A percentile compares a stretch with the other conserved stretches of the same genome.
These are phyloP conservation scores for Diaporthe nobilis DNA, from an alignment of 2,329 filamentous ascomycete species.

Conservation along the genomic window DNA sequence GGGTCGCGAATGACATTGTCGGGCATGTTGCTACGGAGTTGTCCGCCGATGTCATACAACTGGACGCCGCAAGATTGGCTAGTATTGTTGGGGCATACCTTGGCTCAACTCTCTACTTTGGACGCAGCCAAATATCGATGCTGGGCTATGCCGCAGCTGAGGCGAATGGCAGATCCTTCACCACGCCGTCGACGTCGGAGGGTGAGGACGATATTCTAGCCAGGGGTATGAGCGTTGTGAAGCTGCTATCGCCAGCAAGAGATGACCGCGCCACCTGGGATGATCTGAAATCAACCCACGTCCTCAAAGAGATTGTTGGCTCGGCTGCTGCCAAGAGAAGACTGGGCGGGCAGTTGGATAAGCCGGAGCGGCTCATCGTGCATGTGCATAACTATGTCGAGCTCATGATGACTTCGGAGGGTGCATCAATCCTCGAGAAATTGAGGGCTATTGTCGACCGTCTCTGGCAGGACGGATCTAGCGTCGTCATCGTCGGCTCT, in stretches of 20 bases:
- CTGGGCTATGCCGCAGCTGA: constrained; percentile 71
- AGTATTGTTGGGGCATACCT: constrained; percentile 79
- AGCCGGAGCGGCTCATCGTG: constrained; percentile 69
- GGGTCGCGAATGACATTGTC: constrained; percentile 47
- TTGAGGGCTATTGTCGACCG: constrained; percentile 80
- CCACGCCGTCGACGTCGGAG: constrained; percentile 60
- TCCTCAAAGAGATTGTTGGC: constrained; percentile 69
- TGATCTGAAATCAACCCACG: constrained; percentile 71
- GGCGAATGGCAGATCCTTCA: constrained; percentile 63
- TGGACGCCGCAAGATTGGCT: constrained; percentile 80
- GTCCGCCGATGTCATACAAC: constrained; percentile 75
- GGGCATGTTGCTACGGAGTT: constrained; percentile 55
- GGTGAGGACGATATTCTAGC: constrained; percentile 49
- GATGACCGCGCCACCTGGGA: constrained; percentile 68
- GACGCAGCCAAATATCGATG: constrained; percentile 65
- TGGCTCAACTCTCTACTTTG: constrained; percentile 68
- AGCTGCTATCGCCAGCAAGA: constrained; percentile 48
- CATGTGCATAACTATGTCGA: constrained; percentile 88
- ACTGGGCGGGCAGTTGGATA: constrained; percentile 40
- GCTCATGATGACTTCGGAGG: constrained; percentile 77
- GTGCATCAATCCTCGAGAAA: constrained; percentile 76
- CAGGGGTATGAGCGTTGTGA: constrained; percentile 45
- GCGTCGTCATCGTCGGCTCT: constrained; percentile 81
- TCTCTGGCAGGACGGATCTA: constrained; percentile 78
- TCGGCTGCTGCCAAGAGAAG: constrained; percentile 57